Evolutionary conservation across 495 filamentous ascomycete species (phyloP).

Genomic region (Pseudevernia furfuracea): DNA sequence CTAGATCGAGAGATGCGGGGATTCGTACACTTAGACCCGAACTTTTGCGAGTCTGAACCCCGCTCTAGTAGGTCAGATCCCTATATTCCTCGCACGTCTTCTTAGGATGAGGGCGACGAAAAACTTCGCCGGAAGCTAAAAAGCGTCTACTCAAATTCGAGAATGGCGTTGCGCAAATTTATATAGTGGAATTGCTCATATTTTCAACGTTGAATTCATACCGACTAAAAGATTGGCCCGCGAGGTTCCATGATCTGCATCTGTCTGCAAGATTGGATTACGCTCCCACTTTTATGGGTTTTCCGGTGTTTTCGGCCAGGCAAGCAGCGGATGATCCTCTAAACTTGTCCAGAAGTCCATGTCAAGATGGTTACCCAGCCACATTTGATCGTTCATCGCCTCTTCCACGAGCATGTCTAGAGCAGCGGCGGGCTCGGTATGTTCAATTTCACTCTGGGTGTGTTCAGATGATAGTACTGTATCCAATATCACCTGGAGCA

Average conservation of each 20-base stretch:
- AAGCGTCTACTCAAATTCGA: too few species aligned
- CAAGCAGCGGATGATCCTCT: background rate
- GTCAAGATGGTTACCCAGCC: background rate
- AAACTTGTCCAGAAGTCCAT: background rate
- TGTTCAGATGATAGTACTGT: conserved; percentile 27
- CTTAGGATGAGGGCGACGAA: too few species aligned
- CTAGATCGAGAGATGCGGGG: too few species aligned
- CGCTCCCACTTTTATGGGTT: background rate
- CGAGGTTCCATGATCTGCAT: background rate
- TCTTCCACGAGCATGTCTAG: background rate
- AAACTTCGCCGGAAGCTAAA: too few species aligned
- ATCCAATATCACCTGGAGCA: conserved; percentile 38
- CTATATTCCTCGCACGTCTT: too few species aligned
- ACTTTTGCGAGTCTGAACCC: too few species aligned
- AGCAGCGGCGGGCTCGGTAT: background rate
- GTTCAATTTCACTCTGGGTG: background rate
- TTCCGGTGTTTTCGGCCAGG: background rate
- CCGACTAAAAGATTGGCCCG: too few species aligned
- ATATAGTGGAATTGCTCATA: too few species aligned
- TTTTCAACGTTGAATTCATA: too few species aligned
- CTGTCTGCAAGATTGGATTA: background rate
- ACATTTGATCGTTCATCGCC: background rate
- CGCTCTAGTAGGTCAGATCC: too few species aligned
- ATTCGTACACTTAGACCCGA: too few species aligned
- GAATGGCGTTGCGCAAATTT: too few species aligned